A percentile compares a stretch with the other conserved stretches of the same genome.
Conservation (phyloP, 1,284 basidiomycete genomes). For the Pholiota adiposa region DNA sequence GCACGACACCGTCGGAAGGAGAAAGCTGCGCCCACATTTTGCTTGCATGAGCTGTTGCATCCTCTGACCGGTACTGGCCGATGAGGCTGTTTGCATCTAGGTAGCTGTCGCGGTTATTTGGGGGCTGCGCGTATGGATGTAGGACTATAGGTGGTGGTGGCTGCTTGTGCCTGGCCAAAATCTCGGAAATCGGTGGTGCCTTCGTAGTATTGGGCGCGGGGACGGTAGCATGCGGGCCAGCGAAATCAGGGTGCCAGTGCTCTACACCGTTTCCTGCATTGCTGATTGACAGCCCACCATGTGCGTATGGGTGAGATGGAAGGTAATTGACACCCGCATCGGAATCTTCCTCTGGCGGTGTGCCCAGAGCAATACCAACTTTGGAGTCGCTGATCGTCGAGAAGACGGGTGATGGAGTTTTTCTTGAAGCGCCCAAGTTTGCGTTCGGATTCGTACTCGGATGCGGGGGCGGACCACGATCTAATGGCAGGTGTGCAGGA, state of each 20-base stretch:
- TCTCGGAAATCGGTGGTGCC: conserved; percentile 31
- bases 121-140: conserved; percentile 40
- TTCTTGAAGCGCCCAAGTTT: background rate
- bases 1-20: conserved; percentile 42
- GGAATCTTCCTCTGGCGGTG: conserved; percentile 46
- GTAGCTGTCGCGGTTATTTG: conserved; percentile 24
- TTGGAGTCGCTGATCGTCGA: conserved; percentile 35
- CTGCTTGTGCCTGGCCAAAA: conserved; percentile 52
- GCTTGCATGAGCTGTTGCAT: conserved; percentile 41
- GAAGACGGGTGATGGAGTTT: conserved; percentile 28
- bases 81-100: conserved; percentile 28
- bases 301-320: conserved; percentile 59
- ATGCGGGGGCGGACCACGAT: conserved; percentile 16
- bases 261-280: conserved; percentile 1
- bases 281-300: conserved; percentile 41
- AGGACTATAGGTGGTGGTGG: conserved; percentile 50
- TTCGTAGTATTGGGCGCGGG: background rate
- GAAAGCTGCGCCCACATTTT: conserved; percentile 60
- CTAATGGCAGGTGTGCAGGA: conserved; percentile 34
- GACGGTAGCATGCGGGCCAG: conserved; percentile 47
- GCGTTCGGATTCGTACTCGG: background rate
- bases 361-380: conserved; percentile 71
- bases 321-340: conserved; percentile 30
- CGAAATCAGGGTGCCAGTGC: conserved; percentile 42
- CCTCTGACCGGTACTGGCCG: conserved; percentile 38